Conservation (phyloP, 257 asterid species). For the Handroanthus guayacan region DNA sequence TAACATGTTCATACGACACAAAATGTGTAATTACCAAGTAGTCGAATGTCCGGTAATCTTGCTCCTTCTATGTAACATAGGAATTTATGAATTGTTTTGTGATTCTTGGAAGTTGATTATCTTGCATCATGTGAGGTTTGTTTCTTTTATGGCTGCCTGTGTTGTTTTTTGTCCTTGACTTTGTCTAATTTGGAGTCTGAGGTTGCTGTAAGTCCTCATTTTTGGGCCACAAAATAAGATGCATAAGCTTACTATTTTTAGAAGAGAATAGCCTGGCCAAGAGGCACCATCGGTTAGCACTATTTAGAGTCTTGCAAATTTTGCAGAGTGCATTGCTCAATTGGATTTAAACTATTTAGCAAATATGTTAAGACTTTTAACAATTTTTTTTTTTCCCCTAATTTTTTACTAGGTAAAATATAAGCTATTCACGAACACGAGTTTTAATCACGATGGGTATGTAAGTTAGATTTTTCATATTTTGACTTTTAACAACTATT, state of each 20-base stretch:
- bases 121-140: background rate
- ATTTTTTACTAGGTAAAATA: too few species aligned
- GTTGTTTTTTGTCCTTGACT: background rate
- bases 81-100: slow-evolving; percentile 18
- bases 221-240: slow-evolving; percentile 40
- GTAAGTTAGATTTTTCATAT: too few species aligned
- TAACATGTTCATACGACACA: background rate
- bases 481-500: too few species aligned
- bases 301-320: too few species aligned
- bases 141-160: background rate
- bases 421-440: too few species aligned
- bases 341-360: too few species aligned
- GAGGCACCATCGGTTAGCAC: background rate
- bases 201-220: slow-evolving; percentile 38
- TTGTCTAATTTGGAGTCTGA: slow-evolving; percentile 36
- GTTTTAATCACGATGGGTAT: too few species aligned
- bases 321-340: too few species aligned
- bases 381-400: too few species aligned
- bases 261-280: slow-evolving; percentile 23
- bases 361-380: too few species aligned
- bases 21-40: slow-evolving; percentile 19
- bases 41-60: slow-evolving; percentile 10
- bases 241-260: slow-evolving; percentile 25
- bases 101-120: background rate
- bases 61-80: slow-evolving; percentile 27